Evolutionary conservation across 2,329 filamentous ascomycete species (phyloP), one percentile per base, ranked within the genome.

Genomic region (Cladophialophora exuberans): DNA sequence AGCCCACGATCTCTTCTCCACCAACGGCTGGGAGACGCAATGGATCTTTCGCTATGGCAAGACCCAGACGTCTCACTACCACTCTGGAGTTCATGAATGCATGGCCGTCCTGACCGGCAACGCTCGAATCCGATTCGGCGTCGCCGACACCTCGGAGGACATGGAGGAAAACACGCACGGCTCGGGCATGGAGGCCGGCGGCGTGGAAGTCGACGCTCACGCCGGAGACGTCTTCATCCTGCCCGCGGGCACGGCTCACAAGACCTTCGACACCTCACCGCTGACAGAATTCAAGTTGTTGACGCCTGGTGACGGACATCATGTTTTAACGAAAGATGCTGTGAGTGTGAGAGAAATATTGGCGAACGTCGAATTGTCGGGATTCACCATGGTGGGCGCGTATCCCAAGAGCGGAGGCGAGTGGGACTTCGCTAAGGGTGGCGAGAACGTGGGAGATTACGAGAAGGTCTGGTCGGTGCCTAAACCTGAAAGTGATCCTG

Each of bases 151-250:
- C 0, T 65, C 62, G 1, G 61, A 69, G 0, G 72, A 77, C 28
- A 56, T 72, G 0, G 68, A 76, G 1, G 67, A 67, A 4, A 75
- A 69, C 43, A 78, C 75, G 0, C 65, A 73, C 46, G 76, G 73
- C 13, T 47, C 60, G 0, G 68, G 59, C 0, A 69, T 68, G 22
- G 80, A 84, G 57, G 64, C 71, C 0, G 79, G 78, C 0, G 81
- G 79, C 0, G 52, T 84, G 0, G 72, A 78, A 42, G 48, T 84
- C 0, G 55, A 74, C 3, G 82, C 78, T 0, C 59, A 70, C 1
- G 68, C 75, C 0, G 83, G 83, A 1, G 83, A 85, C 60, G 80
- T 84, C 0, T 84, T 85, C 57, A 69, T 85, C 13, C 71, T 85
- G 2, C 83, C 83, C 0, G 79, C 80, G 0, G 81, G 82, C 0